phyloP scores from a whole-genome alignment of 139 green algal genomes.

The Chlamydomonas sp. region DNA sequence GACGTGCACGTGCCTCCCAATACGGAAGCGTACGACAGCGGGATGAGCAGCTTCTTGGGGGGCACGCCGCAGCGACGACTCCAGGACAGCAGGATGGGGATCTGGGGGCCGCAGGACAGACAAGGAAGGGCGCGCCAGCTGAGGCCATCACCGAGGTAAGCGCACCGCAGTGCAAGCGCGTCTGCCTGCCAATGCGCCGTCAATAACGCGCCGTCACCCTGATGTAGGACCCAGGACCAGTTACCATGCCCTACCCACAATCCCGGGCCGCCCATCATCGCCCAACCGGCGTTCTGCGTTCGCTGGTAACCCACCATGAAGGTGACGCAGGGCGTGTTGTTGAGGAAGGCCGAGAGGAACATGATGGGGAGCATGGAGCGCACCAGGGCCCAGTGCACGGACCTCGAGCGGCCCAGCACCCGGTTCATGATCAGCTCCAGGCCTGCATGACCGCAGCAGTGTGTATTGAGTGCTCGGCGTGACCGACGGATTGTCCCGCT shows the following conservation, averaged over 20 bases:
- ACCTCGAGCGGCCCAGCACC: neutral
- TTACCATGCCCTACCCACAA: no score
- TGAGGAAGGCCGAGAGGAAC: constrained; percentile 76
- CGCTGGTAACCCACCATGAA: no score
- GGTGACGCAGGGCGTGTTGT: constrained; percentile 75
- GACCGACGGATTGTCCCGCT: neutral
- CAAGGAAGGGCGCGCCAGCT: no score
- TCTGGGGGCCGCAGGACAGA: neutral
- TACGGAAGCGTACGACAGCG: constrained; percentile 75
- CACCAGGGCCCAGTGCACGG: neutral
- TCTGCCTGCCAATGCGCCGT: no score
- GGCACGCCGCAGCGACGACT: neutral
- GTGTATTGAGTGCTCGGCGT: neutral
- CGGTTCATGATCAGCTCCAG: constrained; percentile 5
- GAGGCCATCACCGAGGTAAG: no score
- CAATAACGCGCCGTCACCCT: no score
- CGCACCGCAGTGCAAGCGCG: no score
- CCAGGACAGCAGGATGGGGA: constrained; percentile 62
- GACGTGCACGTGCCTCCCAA: constrained; percentile 80
- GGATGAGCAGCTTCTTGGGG: constrained; percentile 72
- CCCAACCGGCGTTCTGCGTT: constrained; percentile 42
- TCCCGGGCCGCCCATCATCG: neutral
- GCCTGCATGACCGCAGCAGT: neutral
- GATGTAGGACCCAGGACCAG: no score
- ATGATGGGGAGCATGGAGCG: constrained; percentile 51